These are phyloP conservation scores for Pythium scleroteichum DNA, from an alignment of 352 stramenopile genomes.

Conservation along the genomic window DNA sequence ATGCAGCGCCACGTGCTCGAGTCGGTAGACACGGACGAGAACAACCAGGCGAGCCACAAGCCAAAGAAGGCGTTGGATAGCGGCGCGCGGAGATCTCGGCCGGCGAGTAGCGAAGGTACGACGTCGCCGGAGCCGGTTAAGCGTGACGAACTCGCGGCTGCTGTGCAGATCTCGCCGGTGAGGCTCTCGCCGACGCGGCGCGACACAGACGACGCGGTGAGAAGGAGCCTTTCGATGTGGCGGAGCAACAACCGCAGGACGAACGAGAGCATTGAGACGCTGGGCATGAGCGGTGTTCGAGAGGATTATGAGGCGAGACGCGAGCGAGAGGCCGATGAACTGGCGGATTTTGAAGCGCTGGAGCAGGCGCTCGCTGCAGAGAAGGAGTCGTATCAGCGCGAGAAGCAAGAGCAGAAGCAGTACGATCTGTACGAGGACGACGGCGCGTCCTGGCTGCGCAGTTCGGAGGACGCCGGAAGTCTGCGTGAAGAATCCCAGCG, in stretches of 20 bases:
- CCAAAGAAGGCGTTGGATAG: neutral
- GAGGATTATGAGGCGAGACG: constrained; percentile 58
- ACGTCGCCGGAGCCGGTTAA: constrained; percentile 4
- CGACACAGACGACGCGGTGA: neutral
- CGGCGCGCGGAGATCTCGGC: neutral
- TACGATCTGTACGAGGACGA: constrained; percentile 7
- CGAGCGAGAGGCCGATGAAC: constrained; percentile 65
- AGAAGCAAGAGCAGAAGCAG: constrained; percentile 27
- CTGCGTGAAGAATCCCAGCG: constrained; percentile 1
- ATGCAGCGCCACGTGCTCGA: constrained; percentile 60
- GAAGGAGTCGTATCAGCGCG: constrained; percentile 54
- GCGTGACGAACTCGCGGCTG: neutral
- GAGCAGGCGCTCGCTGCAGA: constrained; percentile 66
- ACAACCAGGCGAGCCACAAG: constrained; percentile 9
- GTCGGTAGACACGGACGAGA: constrained; percentile 44
- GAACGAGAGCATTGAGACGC: constrained; percentile 49
- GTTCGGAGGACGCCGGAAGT: constrained; percentile 13
- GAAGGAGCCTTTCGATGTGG: constrained; percentile 20
- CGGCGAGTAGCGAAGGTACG: constrained; percentile 10
- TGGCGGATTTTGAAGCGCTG: constrained; percentile 79
- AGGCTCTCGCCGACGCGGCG: neutral
- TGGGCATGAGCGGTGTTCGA: constrained; percentile 54
- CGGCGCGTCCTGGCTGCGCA: constrained; percentile 21
- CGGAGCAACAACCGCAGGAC: constrained; percentile 1
- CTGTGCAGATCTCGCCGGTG: constrained; percentile 19